Evolutionary conservation across 768 basidiomycete genomes (phyloP), one percentile per base, ranked within the genome.

Genomic region (Clavaria fumosa): DNA sequence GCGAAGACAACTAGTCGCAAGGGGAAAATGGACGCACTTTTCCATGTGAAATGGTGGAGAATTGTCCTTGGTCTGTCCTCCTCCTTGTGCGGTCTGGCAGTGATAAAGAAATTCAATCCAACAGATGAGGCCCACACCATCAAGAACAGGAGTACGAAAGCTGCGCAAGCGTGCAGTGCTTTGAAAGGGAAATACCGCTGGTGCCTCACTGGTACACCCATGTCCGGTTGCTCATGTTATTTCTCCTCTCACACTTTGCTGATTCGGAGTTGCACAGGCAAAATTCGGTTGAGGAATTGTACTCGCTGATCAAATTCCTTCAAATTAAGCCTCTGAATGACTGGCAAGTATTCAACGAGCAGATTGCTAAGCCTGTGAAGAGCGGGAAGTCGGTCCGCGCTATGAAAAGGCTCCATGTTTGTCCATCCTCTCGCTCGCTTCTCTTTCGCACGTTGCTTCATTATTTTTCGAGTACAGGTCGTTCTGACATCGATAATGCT

Each of bases 41-140:
- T 83, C 48, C 66, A 67, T 12, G 66, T 85, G 18, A 75, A 75
- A 46, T 96, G 85, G 80, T 80, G 73, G 59, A 67, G 86, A 7
- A 65, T 93, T 34, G 80, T 96, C 19, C 69, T 96, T 0, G 86
- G 91, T 86, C 45, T 14, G 57, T 14, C 2, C 21, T n/a, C 31
- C 31, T 22, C 7, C 19, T 34, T 44, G 18, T 2, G 35, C n/a
- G n/a, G n/a, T n/a, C n/a, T n/a, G n/a, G n/a, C n/a, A n/a, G n/a
- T n/a, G n/a, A n/a, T n/a, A n/a, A n/a, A n/a, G n/a, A n/a, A n/a
- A n/a, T n/a, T n/a, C n/a, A n/a, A n/a, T n/a, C n/a, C n/a, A n/a
- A n/a, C 36, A 84, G 90, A 95, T 50, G 89, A 95, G 50, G 90
- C 90, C 0, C 90, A 95, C 52, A 84, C 80, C 47, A 93, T 95